A percentile compares a stretch with the other conserved stretches of the same genome.
Conservation (phyloP, 2,329 filamentous ascomycete species). For the Capronia coronata region DNA sequence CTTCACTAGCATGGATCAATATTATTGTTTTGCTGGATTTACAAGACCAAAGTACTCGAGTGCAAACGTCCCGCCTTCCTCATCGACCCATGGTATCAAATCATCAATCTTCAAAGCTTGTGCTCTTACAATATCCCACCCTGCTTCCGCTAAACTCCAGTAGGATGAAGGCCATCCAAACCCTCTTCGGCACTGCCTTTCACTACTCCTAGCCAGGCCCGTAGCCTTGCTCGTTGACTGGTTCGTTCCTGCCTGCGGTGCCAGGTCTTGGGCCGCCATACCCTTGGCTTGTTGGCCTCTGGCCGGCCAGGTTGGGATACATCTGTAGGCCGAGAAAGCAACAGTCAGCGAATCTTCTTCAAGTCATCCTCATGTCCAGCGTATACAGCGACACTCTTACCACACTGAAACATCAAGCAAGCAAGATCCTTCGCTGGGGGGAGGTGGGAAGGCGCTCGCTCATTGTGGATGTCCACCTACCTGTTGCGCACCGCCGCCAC, state of each 20-base stretch:
- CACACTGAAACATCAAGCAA: background rate
- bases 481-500: constrained; percentile 54
- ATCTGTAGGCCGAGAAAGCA: constrained; percentile 13
- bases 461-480: constrained; percentile 45
- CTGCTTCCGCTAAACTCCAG: background rate
- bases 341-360: constrained; percentile 2
- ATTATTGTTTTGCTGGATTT: background rate
- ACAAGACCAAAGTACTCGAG: background rate
- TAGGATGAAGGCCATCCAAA: background rate
- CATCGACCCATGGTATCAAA: constrained; percentile 5
- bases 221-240: constrained; percentile 27
- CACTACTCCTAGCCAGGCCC: constrained; percentile 21
- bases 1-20: no score
- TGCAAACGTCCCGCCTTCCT: background rate
- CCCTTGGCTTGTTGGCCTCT: constrained; percentile 27
- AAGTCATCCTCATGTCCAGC: background rate
- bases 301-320: constrained; percentile 25
- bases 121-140: background rate
- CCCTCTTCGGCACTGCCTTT: background rate
- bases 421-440: background rate
- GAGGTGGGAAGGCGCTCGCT: background rate
- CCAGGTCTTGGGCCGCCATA: constrained; percentile 26
- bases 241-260: constrained; percentile 23
- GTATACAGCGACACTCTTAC: background rate
- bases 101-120: background rate